phyloP scores from a whole-genome alignment of 2,329 filamentous ascomycete genomes.

The Aspergillus glaucus region DNA sequence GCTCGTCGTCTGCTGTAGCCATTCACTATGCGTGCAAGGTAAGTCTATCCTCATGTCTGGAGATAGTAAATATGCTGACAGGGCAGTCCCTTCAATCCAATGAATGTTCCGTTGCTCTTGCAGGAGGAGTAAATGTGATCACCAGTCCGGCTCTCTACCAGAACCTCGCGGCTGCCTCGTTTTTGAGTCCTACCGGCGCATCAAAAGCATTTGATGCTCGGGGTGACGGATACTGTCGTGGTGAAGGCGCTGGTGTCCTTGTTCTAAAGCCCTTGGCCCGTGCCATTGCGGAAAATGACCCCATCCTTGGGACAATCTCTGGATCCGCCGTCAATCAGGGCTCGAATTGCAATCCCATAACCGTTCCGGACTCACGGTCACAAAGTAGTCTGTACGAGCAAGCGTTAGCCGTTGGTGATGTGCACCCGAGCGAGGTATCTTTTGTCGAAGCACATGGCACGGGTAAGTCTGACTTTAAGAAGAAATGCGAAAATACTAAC shows the following conservation, averaged over 20 bases:
- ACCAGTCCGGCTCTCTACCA: background rate
- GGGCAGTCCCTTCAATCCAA: background rate
- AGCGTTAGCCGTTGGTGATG: constrained; percentile 3
- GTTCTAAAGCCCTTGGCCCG: constrained; percentile 14
- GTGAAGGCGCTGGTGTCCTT: constrained; percentile 15
- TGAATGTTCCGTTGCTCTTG: constrained; percentile 3
- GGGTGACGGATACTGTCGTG: constrained; percentile 23
- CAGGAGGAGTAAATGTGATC: constrained; percentile 3
- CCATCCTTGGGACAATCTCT: constrained; percentile 15
- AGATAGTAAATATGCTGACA: background rate
- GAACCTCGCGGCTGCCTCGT: constrained; percentile 4
- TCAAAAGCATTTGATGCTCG: constrained; percentile 3
- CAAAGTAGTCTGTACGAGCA: constrained; percentile 10
- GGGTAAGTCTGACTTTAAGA: background rate
- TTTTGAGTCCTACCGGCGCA: constrained; percentile 2
- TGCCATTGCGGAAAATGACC: constrained; percentile 14
- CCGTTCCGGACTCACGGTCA: constrained; percentile 11
- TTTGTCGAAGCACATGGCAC: constrained; percentile 17
- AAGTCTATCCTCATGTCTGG: background rate
- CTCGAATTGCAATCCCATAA: constrained; percentile 12
- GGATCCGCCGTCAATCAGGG: constrained; percentile 16
- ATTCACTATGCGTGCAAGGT: constrained; percentile 1
- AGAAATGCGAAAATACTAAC: background rate
- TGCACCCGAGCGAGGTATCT: constrained; percentile 7
- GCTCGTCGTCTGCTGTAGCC: constrained; percentile 1